Evolutionary conservation across 345 rosid genomes (phyloP).

Genomic region (Pistacia atlantica): DNA sequence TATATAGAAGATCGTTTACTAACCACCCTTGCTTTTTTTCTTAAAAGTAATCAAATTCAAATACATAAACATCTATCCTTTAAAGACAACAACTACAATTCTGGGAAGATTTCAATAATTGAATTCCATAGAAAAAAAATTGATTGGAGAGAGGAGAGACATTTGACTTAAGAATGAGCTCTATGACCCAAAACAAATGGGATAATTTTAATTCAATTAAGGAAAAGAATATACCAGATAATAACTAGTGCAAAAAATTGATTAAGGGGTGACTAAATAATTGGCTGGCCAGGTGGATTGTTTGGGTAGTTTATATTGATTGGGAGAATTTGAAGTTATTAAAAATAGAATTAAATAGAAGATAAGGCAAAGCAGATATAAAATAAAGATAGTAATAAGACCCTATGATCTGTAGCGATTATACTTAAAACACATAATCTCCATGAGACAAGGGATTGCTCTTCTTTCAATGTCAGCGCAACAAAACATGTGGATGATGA

Average conservation of each 20-base stretch:
- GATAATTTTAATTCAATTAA: too few relatives aligned
- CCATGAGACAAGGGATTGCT: constrained; percentile 32
- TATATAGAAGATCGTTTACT: neutral
- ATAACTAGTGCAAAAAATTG: neutral
- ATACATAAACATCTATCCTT: too few relatives aligned
- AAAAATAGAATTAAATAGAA: too few relatives aligned
- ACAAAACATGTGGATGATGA: constrained; percentile 27
- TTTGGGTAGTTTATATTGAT: neutral
- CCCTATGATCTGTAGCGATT: constrained; percentile 18
- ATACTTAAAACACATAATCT: neutral
- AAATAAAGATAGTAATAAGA: neutral
- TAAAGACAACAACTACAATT: neutral
- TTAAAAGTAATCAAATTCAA: too few relatives aligned
- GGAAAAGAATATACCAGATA: too few relatives aligned
- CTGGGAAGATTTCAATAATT: neutral
- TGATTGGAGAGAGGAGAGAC: too few relatives aligned
- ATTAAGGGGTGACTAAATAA: neutral
- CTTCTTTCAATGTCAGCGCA: constrained; percentile 2
- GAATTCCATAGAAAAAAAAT: too few relatives aligned
- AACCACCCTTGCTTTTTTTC: neutral
- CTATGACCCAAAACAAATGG: neutral
- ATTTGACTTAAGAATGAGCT: too few relatives aligned
- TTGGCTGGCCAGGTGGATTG: neutral
- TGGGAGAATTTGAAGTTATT: neutral
- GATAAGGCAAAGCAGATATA: neutral